These are phyloP conservation scores for Heterobasidion irregulare DNA, from an alignment of 1,284 basidiomycete genomes.

Conservation along the genomic window DNA sequence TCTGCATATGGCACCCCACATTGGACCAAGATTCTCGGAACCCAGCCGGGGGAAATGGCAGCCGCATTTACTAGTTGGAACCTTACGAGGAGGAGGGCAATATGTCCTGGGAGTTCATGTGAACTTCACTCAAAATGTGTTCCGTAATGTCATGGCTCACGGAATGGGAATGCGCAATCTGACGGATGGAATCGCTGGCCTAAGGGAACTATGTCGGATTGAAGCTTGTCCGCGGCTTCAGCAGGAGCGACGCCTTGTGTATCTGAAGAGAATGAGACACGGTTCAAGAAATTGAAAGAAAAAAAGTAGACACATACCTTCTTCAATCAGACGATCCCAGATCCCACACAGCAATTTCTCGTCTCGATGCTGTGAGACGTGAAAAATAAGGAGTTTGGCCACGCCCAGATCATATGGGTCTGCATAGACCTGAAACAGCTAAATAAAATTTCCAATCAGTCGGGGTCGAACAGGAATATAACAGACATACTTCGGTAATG, in stretches of 20 bases:
- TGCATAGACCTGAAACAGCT: slow-evolving; percentile 89
- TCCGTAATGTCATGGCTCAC: slow-evolving; percentile 33
- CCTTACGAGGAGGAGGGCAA: slow-evolving; percentile 61
- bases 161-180: slow-evolving; percentile 82
- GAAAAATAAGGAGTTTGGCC: slow-evolving; percentile 86
- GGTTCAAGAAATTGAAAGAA: background rate
- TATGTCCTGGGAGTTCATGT: slow-evolving; percentile 38
- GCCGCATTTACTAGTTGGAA: slow-evolving; percentile 59
- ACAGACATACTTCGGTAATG: slow-evolving; percentile 56
- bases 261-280: slow-evolving; percentile 23
- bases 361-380: slow-evolving; percentile 90
- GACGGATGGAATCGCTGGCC: slow-evolving; percentile 86
- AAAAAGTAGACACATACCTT: slow-evolving; percentile 33
- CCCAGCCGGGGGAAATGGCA: slow-evolving; percentile 70
- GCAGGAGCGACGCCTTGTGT: slow-evolving; percentile 40
- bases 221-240: slow-evolving; percentile 52
- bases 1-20: slow-evolving; percentile 71
- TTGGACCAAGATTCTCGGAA: slow-evolving; percentile 65
- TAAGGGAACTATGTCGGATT: slow-evolving; percentile 59
- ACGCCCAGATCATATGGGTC: slow-evolving; percentile 81
- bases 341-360: slow-evolving; percentile 75
- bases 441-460: slow-evolving; percentile 2
- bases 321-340: slow-evolving; percentile 84
- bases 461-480: slow-evolving; percentile 3
- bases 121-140: background rate